Evolutionary conservation across 2,329 filamentous ascomycete species (phyloP), one percentile per base, ranked within the genome.

Genomic region (Aureobasidium vineae): DNA sequence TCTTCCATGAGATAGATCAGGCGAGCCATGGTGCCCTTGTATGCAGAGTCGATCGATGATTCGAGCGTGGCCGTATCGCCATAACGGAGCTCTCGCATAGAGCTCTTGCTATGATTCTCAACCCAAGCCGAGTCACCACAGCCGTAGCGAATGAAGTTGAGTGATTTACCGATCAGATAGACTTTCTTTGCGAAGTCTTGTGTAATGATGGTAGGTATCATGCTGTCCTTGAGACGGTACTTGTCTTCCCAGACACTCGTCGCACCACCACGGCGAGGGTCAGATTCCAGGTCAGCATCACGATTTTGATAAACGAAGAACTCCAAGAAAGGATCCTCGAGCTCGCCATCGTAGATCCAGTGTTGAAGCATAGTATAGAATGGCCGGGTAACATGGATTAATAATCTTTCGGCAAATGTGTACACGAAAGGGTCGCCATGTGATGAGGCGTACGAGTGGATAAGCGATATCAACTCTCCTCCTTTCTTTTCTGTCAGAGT

Each of bases 221-320:
- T 95, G 56, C 86, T 84, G 67, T 90, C 85, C 71, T 91, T 88
- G 45, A 97, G 83, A 73, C 91, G 90, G 79, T 97, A 99, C 76
- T 98, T 98, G 77, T 97, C 92, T 77, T 98, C 93, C 95, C 95
- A 99, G 1, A 98, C 93, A 70, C 93, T 97, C 43, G 90, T 93
- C 19, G 91, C 90, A 28, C 86, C 89, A 36, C 80, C 78, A 63
- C 78, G 77, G 40, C 75, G 74, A 63, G 76, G 74, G 57, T 81
- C 80, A 23, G 81, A 78, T 43, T 75, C 74, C 36, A 76, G 74
- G 50, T 82, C 78, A 53, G 79, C 78, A 5, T 86, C 83, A 63
- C 88, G 85, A 71, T 94, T 91, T 75, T 97, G 92, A 23, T 88
- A 88, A 23, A 99, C 93, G 73, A 99, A 98, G 78, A 99, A 99